Evolutionary conservation across 495 filamentous ascomycete species (phyloP).

Genomic region (Mytilinidion resinicola): DNA sequence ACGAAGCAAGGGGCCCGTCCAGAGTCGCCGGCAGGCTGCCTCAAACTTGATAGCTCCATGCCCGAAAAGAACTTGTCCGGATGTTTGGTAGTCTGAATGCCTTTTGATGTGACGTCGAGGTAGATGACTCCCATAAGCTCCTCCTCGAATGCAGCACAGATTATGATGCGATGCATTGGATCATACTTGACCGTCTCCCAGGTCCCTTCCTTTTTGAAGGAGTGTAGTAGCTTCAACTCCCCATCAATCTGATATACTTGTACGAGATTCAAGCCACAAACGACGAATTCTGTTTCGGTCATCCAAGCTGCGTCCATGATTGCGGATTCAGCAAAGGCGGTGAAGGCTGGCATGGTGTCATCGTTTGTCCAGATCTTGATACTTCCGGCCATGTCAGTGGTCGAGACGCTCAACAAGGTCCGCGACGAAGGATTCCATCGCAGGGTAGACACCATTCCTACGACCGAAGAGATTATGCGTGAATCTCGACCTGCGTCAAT

Average conservation of each 20-base stretch:
- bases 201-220: constrained; percentile 3
- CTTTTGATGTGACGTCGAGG: constrained; percentile 5
- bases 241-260: constrained; percentile 14
- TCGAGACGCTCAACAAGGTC: constrained; percentile 22
- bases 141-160: constrained; percentile 19
- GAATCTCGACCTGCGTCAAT: constrained; percentile 8
- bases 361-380: constrained; percentile 25
- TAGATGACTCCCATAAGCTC: constrained; percentile 18
- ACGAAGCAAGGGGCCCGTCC: constrained; percentile 8
- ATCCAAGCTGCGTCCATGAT: constrained; percentile 31
- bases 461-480: constrained; percentile 17
- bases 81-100: constrained; percentile 12
- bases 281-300: constrained; percentile 23
- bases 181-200: constrained; percentile 30
- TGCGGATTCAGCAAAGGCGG: constrained; percentile 13
- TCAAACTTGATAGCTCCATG: constrained; percentile 15
- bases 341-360: constrained; percentile 14
- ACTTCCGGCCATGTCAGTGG: constrained; percentile 11
- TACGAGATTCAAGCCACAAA: constrained; percentile 26
- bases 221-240: background rate
- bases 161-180: constrained; percentile 18
- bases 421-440: constrained; percentile 14
- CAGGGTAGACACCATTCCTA: constrained; percentile 15
- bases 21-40: background rate
- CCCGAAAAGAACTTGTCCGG: constrained; percentile 14